Conservation (phyloP, 2,329 filamentous ascomycete species). For the Raffaelea ambrosiae region DNA sequence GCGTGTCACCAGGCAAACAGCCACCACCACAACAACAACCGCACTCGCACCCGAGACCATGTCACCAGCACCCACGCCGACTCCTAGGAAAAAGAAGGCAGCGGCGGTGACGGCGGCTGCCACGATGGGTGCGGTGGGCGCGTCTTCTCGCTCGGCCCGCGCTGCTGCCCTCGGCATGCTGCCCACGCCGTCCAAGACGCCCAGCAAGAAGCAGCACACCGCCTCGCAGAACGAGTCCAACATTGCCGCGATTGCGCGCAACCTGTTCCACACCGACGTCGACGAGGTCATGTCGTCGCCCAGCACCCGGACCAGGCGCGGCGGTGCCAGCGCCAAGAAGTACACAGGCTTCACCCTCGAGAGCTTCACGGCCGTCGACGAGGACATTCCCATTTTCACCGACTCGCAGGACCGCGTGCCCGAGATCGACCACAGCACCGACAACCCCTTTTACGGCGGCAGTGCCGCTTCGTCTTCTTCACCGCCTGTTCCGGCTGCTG, state of each 20-base stretch:
- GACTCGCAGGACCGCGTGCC: conserved; percentile 73
- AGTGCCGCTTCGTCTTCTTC: conserved; percentile 17
- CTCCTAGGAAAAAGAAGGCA: conserved; percentile 43
- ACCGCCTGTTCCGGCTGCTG: conserved; percentile 10
- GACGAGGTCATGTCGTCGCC: conserved; percentile 47
- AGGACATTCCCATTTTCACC: conserved; percentile 64
- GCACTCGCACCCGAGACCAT: conserved; percentile 6
- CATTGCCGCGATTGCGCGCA: conserved; percentile 48
- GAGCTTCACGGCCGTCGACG: conserved; percentile 50
- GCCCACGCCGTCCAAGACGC: conserved; percentile 73
- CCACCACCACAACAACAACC: conserved; percentile 16
- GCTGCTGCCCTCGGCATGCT: conserved; percentile 44
- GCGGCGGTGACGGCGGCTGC: conserved; percentile 6
- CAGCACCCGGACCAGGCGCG: conserved; percentile 40
- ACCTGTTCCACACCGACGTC: conserved; percentile 52
- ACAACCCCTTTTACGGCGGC: conserved; percentile 64
- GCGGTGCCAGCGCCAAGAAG: conserved; percentile 36
- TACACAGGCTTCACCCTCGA: conserved; percentile 45
- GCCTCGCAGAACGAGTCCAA: conserved; percentile 40
- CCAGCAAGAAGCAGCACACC: conserved; percentile 47
- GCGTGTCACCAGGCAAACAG: conserved; percentile 12
- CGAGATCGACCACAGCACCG: conserved; percentile 51
- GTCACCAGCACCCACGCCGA: conserved; percentile 35
- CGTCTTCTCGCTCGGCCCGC: too few relatives aligned
- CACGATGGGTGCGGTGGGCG: too few relatives aligned